Conservation (phyloP, 2,329 filamentous ascomycete genomes). For the Trichothecium roseum region DNA sequence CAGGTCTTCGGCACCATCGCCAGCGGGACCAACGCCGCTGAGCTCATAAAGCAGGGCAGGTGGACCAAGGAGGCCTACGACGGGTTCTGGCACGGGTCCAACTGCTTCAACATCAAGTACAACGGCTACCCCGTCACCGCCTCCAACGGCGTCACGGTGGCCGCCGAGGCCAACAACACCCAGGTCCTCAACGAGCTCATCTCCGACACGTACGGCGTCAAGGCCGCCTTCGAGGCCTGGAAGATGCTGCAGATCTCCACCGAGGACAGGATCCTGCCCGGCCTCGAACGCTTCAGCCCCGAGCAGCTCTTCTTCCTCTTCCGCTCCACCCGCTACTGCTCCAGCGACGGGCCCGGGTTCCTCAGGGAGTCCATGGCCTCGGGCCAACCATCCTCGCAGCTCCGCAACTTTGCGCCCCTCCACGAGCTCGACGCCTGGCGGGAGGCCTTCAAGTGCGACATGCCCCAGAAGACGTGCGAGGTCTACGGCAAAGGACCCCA, state of each 20-base stretch:
- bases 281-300: slow-evolving; percentile 50
- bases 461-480: too few relatives aligned
- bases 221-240: slow-evolving; percentile 56
- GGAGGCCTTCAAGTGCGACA: too few relatives aligned
- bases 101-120: slow-evolving; percentile 63
- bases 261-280: slow-evolving; percentile 45
- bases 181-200: slow-evolving; percentile 62
- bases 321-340: too few relatives aligned
- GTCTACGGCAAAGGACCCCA: too few relatives aligned
- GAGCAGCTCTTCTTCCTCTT: slow-evolving; percentile 60
- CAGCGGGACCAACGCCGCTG: slow-evolving; percentile 52
- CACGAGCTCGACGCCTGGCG: too few relatives aligned
- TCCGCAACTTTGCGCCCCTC: too few relatives aligned
- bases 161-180: slow-evolving; percentile 50
- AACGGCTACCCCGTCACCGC: slow-evolving; percentile 47
- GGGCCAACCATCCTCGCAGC: too few relatives aligned
- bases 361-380: too few relatives aligned
- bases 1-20: slow-evolving; percentile 61
- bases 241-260: slow-evolving; percentile 41
- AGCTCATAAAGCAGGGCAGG: slow-evolving; percentile 52
- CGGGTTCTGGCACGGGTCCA: slow-evolving; percentile 45
- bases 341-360: too few relatives aligned
- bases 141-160: slow-evolving; percentile 34
- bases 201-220: slow-evolving; percentile 58
- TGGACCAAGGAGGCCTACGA: slow-evolving; percentile 51